Evolutionary conservation across 2,329 filamentous ascomycete genomes (phyloP), one percentile per base, ranked within the genome.

Genomic region (Cylindrodendrum hubeiense): DNA sequence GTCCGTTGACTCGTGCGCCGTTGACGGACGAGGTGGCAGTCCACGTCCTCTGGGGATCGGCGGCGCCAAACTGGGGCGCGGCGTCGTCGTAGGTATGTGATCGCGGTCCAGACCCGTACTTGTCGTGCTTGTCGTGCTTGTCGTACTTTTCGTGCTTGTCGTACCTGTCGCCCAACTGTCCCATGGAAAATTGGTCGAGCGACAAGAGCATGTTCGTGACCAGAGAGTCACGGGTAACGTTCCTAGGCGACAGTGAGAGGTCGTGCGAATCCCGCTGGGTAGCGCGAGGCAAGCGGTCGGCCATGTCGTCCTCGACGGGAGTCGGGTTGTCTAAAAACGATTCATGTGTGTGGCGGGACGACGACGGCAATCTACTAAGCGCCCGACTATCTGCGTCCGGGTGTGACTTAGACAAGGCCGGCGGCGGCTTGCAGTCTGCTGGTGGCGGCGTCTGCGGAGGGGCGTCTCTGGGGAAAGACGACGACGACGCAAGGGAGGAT

Each of bases 151-250:
- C 33, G n/a, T 15, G 37, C 8, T 39, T 39, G 37, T 39, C 37
- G 37, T 19, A 39, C 37, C n/a, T 39, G 37, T 74, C 72, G 47
- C 70, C 65, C 66, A 68, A 47, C 71, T 86, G 83, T 47, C 79
- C 84, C 71, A 88, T 85, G 43, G 89, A 91, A 76, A 95, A 90
- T 79, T 95, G 92, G 80, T 97, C 95, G 69, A 99, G 90, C 43
- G 95, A 97, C 70, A 96, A 85, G 66, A 98, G 89, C 91, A 99
- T 96, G 79, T 98, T 97, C 80, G 96, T 92, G 65, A 99, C 94
- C 71, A 99, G 90, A 37, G 95, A 98, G 76, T 97, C 93, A 71
- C 95, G 90, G 43, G 93, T 93, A 68, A 93, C 89, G 77, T 93
- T 89, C 66, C 90, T 86, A 52, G 92, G 89, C 54, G 91, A 91